Conservation (phyloP, 2,329 filamentous ascomycete species). For the Penicillium sp. region DNA sequence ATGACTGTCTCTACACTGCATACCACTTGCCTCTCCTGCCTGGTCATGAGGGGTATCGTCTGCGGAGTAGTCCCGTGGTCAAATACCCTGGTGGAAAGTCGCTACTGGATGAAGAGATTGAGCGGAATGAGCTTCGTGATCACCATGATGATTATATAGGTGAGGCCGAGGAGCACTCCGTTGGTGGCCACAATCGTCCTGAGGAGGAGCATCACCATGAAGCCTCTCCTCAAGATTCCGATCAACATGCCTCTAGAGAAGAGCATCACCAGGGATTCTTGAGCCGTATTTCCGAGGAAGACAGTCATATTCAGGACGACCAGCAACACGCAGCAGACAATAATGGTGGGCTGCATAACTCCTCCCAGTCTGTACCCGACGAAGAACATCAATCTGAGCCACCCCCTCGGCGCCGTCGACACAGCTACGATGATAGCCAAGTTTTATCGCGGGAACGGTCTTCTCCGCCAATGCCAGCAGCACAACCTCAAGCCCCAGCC, state of each 20-base stretch:
- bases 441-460: slow-evolving; percentile 20
- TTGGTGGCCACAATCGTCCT: slow-evolving; percentile 33
- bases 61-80: slow-evolving; percentile 85
- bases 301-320: slow-evolving; percentile 5
- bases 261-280: slow-evolving; percentile 15
- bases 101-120: slow-evolving; percentile 90
- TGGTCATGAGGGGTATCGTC: slow-evolving; percentile 79
- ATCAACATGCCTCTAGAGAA: slow-evolving; percentile 6
- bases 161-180: slow-evolving; percentile 53
- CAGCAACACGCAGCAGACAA: slow-evolving; percentile 3
- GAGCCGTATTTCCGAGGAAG: slow-evolving; percentile 14
- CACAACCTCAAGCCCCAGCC: slow-evolving; percentile 51
- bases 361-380: background rate
- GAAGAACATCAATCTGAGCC: slow-evolving; percentile 13
- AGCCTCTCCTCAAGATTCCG: slow-evolving; percentile 11
- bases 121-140: slow-evolving; percentile 83
- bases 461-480: slow-evolving; percentile 36
- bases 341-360: slow-evolving; percentile 1
- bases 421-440: slow-evolving; percentile 25
- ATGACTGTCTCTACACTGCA: slow-evolving; percentile 93
- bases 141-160: slow-evolving; percentile 91
- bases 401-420: slow-evolving; percentile 17
- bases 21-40: slow-evolving; percentile 89
- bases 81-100: slow-evolving; percentile 93
- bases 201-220: slow-evolving; percentile 30